These are phyloP conservation scores for Scedosporium apiospermum DNA, from an alignment of 2,329 filamentous ascomycete genomes.

Conservation along the genomic window DNA sequence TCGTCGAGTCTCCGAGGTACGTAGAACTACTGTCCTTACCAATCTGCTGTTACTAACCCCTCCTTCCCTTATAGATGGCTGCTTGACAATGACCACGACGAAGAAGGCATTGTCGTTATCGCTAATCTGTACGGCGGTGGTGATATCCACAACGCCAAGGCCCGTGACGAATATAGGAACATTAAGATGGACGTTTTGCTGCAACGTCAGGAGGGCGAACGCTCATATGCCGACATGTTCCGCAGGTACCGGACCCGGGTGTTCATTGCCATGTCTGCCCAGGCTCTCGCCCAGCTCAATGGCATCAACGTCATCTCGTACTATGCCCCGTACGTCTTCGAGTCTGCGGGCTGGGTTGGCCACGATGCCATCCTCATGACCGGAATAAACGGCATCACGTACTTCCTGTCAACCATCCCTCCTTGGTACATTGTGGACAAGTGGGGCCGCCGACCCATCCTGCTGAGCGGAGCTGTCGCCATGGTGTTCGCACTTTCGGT, in stretches of 20 bases:
- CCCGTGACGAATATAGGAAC: constrained; percentile 90
- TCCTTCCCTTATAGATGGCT: constrained; percentile 60
- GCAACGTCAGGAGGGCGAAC: constrained; percentile 88
- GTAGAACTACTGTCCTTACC: constrained; percentile 12
- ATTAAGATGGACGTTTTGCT: constrained; percentile 98
- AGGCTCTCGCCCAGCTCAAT: constrained; percentile 90
- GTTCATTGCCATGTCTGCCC: constrained; percentile 97
- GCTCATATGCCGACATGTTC: constrained; percentile 92
- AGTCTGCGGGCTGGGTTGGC: constrained; percentile 91
- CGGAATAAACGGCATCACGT: constrained; percentile 85
- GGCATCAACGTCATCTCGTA: constrained; percentile 99
- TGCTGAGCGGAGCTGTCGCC: constrained; percentile 78
- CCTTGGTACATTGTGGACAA: constrained; percentile 95
- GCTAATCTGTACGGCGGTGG: constrained; percentile 94
- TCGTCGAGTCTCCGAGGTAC: constrained; percentile 91
- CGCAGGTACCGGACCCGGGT: constrained; percentile 82
- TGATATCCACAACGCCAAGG: constrained; percentile 87
- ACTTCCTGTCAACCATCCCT: constrained; percentile 83
- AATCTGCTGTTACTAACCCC: constrained; percentile 19
- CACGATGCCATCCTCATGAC: constrained; percentile 93
- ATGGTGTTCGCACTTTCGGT: constrained; percentile 83
- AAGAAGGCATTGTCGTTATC: constrained; percentile 97
- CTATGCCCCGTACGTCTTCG: constrained; percentile 93
- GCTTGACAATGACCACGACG: constrained; percentile 93
- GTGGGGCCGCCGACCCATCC: constrained; percentile 80